phyloP scores from a whole-genome alignment of 306 rosid species.

The Prunus campanulata region DNA sequence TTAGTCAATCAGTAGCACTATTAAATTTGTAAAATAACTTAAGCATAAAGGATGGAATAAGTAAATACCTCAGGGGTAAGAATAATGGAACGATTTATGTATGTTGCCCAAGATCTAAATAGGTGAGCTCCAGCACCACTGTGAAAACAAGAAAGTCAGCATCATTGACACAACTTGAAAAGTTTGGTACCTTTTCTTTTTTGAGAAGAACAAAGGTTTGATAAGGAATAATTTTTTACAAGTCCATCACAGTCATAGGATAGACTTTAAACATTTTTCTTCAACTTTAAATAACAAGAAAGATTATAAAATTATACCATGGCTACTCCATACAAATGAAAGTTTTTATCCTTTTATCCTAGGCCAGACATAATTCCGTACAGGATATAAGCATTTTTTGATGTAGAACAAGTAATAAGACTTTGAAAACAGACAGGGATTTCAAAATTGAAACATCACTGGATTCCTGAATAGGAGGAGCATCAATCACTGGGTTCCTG shows the following conservation, averaged over 20 bases:
- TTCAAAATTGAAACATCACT: too few relatives aligned
- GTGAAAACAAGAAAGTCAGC: constrained; percentile 20
- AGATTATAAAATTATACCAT: neutral
- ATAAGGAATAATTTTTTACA: neutral
- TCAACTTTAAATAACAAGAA: neutral
- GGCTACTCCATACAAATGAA: neutral
- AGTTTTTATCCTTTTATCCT: neutral
- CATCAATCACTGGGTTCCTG: too few relatives aligned
- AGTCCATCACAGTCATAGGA: neutral
- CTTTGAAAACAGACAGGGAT: too few relatives aligned
- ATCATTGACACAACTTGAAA: constrained; percentile 1
- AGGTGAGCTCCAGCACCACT: constrained; percentile 98
- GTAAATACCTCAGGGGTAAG: constrained; percentile 84
- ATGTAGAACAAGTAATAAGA: too few relatives aligned
- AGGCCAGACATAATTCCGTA: neutral
- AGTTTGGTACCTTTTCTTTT: neutral
- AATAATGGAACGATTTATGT: constrained; percentile 83
- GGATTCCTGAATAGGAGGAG: too few relatives aligned
- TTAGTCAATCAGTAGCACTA: constrained; percentile 2
- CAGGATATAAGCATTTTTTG: neutral
- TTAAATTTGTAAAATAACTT: neutral
- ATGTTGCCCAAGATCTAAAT: constrained; percentile 85
- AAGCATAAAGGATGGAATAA: constrained; percentile 19
- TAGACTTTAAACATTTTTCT: neutral
- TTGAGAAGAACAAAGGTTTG: neutral